Evolutionary conservation across 108 stramenopile species (phyloP), one percentile per base, ranked within the genome.

Genomic region (Nannochloropsis oceanica): DNA sequence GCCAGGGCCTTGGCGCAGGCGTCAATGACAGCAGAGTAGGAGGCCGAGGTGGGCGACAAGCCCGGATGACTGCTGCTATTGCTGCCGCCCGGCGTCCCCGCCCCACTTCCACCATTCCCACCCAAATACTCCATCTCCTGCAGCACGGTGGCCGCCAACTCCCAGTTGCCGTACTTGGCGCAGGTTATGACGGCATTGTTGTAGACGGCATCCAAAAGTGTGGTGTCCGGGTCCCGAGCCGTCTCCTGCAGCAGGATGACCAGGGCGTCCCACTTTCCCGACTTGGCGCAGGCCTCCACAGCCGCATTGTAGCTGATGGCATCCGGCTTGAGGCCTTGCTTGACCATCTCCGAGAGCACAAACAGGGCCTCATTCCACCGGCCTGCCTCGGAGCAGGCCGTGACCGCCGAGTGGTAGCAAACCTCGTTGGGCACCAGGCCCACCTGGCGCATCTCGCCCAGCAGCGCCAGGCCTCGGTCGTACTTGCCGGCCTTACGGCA

Each of bases 401-500:
- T 73, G 9, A 73, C 59, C 25, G 83, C 87, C 43, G 87, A 44
- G 80, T 83, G 83, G 59, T 89, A 89, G 83, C 85, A 86, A 59
- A 79, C 79, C 24, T 44, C 84, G 82, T 89, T 85, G 79, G 85
- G 86, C 22, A 85, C 59, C 79, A 89, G 25, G 25, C 88, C 88
- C 27, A 73, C 79, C 43, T 84, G 26, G 27, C 84, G 87, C 87
- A 88, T 88, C 27, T 84, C 43, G 24, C 73, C 59, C 80, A 46
- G 27, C 13, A 88, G 43, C 43, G 83, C 22, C 2, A 73, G n/a
- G 22, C 59, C 59, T 73, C 59, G 18, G 59, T 73, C 85, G 84
- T 84, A 88, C 84, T 88, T 83, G 12, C 88, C 85, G 27, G 80
- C 25, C 88, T 88, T 88, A 42, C 84, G 84, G 44, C 88, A 88